Evolutionary conservation across 768 basidiomycete species (phyloP).

Genomic region (Boletus rex-veris): DNA sequence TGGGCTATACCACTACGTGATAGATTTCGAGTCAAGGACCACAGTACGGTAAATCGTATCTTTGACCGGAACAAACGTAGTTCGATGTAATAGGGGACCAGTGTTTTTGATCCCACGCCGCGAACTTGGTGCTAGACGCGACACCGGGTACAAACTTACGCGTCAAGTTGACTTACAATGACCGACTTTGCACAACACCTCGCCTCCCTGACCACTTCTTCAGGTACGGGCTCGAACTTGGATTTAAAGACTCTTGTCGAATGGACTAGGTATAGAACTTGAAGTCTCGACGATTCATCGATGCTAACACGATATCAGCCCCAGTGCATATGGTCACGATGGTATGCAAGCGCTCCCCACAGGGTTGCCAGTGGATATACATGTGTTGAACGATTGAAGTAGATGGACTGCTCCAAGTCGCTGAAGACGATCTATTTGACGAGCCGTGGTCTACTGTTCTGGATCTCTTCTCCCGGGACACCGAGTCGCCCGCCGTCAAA

Average conservation of each 20-base stretch:
- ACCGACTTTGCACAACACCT: slow-evolving; percentile 22
- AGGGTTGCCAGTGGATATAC: neutral
- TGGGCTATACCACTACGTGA: neutral
- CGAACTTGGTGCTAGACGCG: too few species aligned
- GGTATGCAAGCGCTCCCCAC: slow-evolving; percentile 11
- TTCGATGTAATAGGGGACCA: too few species aligned
- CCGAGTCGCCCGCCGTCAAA: neutral
- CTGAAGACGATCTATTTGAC: slow-evolving; percentile 10
- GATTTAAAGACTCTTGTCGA: slow-evolving; percentile 16
- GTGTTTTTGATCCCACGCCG: slow-evolving; percentile 4
- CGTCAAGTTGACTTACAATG: slow-evolving; percentile 15
- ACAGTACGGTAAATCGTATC: neutral
- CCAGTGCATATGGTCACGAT: slow-evolving; percentile 8
- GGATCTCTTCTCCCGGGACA: slow-evolving; percentile 23
- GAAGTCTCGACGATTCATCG: slow-evolving; percentile 1
- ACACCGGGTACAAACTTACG: too few species aligned
- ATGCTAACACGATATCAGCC: slow-evolving; percentile 19
- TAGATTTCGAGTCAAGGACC: neutral
- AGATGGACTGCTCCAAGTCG: slow-evolving; percentile 13
- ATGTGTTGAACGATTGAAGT: slow-evolving; percentile 3
- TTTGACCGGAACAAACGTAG: too few species aligned
- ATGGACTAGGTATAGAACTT: slow-evolving; percentile 24
- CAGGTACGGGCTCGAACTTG: slow-evolving; percentile 7
- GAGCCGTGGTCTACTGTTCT: slow-evolving; percentile 34
- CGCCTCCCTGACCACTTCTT: slow-evolving; percentile 17